phyloP scores from a whole-genome alignment of 306 rosid species.

The Castanea mollissima region DNA sequence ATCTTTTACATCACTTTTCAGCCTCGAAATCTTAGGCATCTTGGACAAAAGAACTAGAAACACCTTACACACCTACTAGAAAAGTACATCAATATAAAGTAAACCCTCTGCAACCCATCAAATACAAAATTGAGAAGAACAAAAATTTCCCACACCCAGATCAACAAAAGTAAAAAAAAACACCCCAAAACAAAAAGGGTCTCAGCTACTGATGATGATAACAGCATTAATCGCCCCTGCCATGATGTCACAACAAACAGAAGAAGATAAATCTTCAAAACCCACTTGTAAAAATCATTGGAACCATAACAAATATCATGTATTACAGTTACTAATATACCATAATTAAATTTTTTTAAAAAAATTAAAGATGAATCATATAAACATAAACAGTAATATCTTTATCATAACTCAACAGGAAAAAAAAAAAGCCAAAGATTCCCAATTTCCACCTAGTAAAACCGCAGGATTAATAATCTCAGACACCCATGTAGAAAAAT shows the following conservation, averaged over 20 bases:
- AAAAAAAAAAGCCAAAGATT: neutral
- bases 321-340: neutral
- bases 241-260: neutral
- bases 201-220: neutral
- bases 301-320: neutral
- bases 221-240: constrained; percentile 2
- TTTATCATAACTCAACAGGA: neutral
- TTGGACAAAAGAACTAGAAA: constrained; percentile 1
- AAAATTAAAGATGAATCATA: neutral
- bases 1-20: neutral
- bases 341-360: neutral
- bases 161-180: neutral
- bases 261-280: constrained; percentile 1
- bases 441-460: neutral
- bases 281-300: neutral
- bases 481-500: neutral
- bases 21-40: neutral
- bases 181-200: neutral
- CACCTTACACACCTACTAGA: neutral
- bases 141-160: neutral
- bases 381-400: neutral
- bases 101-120: constrained; percentile 3
- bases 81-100: neutral
- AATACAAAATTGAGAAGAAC: neutral
- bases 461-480: neutral